phyloP scores from a whole-genome alignment of 2,329 filamentous ascomycete genomes.

The Phialocephala sp. region DNA sequence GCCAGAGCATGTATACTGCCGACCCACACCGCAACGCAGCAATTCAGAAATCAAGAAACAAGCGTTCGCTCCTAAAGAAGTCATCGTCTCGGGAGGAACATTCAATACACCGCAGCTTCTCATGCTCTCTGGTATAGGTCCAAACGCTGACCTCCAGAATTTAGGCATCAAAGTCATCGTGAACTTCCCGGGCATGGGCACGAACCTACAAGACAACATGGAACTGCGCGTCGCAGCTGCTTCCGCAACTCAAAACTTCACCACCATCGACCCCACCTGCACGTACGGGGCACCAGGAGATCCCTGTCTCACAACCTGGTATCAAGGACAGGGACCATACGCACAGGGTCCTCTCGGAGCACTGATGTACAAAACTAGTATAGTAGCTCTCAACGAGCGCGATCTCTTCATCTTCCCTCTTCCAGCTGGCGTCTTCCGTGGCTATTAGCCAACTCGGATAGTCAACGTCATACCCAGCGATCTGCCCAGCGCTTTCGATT shows the following conservation, averaged over 20 bases:
- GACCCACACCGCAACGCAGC: conserved; percentile 13
- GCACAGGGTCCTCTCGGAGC: conserved; percentile 58
- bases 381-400: conserved; percentile 13
- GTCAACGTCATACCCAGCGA: conserved; percentile 45
- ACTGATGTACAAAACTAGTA: conserved; percentile 36
- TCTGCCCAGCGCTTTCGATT: conserved; percentile 43
- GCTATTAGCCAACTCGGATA: conserved; percentile 50
- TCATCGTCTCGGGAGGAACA: conserved; percentile 55
- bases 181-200: conserved; percentile 62
- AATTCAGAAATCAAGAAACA: conserved; percentile 3
- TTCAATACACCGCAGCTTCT: conserved; percentile 54
- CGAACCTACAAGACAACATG: conserved; percentile 60
- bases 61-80: conserved; percentile 43
- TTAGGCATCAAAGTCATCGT: conserved; percentile 50
- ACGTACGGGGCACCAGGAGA: conserved; percentile 45
- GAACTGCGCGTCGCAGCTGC: conserved; percentile 53
- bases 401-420: conserved; percentile 34
- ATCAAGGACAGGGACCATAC: conserved; percentile 28
- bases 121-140: conserved; percentile 52
- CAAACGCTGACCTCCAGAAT: conserved; percentile 45
- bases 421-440: conserved; percentile 42
- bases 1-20: conserved; percentile 41
- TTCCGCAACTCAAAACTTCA: conserved; percentile 47
- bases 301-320: conserved; percentile 44
- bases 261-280: conserved; percentile 44